Base-by-base conservation (phyloP, 2,329 filamentous ascomycete genomes). In the Neophaeococcomyces mojaviensis region DNA sequence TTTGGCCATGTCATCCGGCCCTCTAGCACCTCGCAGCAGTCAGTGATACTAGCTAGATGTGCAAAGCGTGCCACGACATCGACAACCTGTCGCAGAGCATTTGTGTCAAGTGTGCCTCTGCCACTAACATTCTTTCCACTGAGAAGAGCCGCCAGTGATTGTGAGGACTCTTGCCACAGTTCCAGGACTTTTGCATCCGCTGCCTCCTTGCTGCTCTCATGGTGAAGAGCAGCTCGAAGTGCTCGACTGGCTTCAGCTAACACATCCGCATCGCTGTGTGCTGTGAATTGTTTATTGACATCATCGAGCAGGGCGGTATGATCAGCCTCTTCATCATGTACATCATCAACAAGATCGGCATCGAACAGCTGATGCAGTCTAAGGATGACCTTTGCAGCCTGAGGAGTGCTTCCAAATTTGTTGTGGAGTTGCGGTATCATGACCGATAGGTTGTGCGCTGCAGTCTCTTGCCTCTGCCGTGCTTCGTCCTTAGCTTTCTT, bases 321-420 rank as follows among this genome's bases (percentile, higher is more conserved):
- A 2, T 81, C 83, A 1, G 84, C 82, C 1, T 87, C 80, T 54
- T 94, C 88, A 61, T 95, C 88, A 42, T 89, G 83, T 31, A 97
- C 71, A 59, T 94, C 86, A 60, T 89, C 84, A 60, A 97, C 94
- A 18, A 89, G 78, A 33, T 90, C 85, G 1, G 96, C 75, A 55
- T 95, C 86, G 18, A 98, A 79, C 32, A 86, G 79, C 59, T 90
- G 87, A 61, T 94, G 87, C 35, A 98, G 71, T 26, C 88, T 81
- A 19, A 98, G 74, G 37, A 96, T 88, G 19, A 86, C 80, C 8
- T 88, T 86, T 1, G 89, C 88, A 19, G 90, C 89, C 58, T 85
- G 82, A 13, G 92, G 85, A 22, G 86, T 78, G n/a, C 89, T 86
- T 4, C 92, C 90, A 57, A 88, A 98, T 61, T 96, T 97, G 66